phyloP scores from a whole-genome alignment of 495 filamentous ascomycete genomes.

The Rostrohypoxylon terebratum region DNA sequence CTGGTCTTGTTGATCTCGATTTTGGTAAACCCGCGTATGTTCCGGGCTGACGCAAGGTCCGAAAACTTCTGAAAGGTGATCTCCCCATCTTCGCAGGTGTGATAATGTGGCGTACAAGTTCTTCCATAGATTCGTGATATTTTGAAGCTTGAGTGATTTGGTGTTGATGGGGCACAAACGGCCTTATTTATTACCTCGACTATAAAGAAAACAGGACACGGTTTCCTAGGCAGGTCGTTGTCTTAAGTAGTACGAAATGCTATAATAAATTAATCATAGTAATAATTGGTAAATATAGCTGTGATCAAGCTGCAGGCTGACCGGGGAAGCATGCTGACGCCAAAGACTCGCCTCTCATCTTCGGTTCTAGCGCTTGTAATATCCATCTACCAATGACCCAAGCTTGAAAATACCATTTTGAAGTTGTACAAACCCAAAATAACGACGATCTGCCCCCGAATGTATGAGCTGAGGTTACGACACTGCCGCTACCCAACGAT shows the following conservation, averaged over 20 bases:
- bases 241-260: background rate
- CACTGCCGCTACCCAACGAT: background rate
- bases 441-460: background rate
- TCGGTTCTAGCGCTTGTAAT: background rate
- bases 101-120: constrained; percentile 54
- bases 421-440: background rate
- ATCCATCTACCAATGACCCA: constrained; percentile 1
- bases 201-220: background rate
- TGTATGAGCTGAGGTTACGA: background rate
- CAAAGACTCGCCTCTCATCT: background rate
- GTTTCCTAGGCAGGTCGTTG: background rate
- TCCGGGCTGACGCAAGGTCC: constrained; percentile 22
- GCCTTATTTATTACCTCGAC: background rate
- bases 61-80: constrained; percentile 50
- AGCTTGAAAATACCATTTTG: background rate
- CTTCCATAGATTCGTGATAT: constrained; percentile 24
- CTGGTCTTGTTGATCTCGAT: constrained; percentile 49
- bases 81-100: constrained; percentile 53
- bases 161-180: constrained; percentile 52
- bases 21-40: constrained; percentile 46
- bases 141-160: constrained; percentile 39
- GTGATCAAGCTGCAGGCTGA: background rate
- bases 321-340: constrained; percentile 2
- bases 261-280: background rate
- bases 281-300: background rate